Base-by-base conservation (phyloP, 805 yeast genomes). In the Pichia sporocuriosa region DNA sequence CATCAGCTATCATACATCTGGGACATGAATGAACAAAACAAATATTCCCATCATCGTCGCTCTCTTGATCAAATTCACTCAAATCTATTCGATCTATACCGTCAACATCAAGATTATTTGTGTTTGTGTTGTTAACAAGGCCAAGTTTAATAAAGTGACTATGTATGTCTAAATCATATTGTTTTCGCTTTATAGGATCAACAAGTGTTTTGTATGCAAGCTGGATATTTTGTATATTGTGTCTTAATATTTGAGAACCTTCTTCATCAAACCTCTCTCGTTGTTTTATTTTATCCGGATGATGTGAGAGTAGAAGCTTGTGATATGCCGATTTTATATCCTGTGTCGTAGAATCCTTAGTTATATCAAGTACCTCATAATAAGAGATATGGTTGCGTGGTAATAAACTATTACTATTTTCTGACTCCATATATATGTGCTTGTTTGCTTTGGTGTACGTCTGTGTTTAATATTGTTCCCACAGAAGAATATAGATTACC, bases 251-350 rank as follows among this genome's bases (percentile, higher is more conserved):
- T n/a, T n/a, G n/a, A n/a, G n/a, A n/a, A n/a, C n/a, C n/a, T 26
- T 26, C 13, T 26, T 8, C 26, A 11, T 11, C 26, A 24, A 11
- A 24, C 11, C 12, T 12, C 17, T 32, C 17, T 19, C 35, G 36
- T 12, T 24, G 35, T 7, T 12, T 15, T 23, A 33, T 37, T 52
- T 88, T 89, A 57, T 90, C 97, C 1, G 97, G 97, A 59, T 90
- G 97, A 2, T 73, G 59, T 4, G 58, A 54, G 2, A 90, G 65
- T 6, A 90, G 68, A 13, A 72, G 72, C 26, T 58, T 63, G 42
- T 70, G 73, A 57, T 89, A 90, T 0, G 94, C 89, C 8, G 57
- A 56, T 48, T 76, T 79, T 22, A 89, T 68, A 12, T 70, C 75
- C 0, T 41, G 50, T 1, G 42, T 45, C 17, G 61, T 45, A 3